Evolutionary conservation across 1,284 basidiomycete genomes (phyloP).

Genomic region (Naganishia liquefaciens): DNA sequence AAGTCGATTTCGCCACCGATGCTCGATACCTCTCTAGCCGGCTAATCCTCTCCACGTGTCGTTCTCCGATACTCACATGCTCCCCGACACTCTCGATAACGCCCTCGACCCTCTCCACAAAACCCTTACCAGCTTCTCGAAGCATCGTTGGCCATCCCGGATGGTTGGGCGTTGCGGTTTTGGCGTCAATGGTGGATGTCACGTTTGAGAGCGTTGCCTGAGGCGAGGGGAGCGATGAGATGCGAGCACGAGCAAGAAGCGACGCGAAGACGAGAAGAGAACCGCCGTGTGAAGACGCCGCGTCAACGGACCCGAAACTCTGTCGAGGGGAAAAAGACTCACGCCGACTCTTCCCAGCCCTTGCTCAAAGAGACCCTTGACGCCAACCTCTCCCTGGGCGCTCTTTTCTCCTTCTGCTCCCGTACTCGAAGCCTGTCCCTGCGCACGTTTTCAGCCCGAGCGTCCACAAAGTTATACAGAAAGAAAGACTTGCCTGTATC

Average conservation of each 20-base stretch:
- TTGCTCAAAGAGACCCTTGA: slow-evolving; percentile 42
- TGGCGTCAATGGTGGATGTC: slow-evolving; percentile 47
- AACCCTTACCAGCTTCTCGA: slow-evolving; percentile 41
- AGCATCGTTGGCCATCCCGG: slow-evolving; percentile 50
- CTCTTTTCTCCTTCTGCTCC: slow-evolving; percentile 1
- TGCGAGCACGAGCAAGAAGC: not conserved
- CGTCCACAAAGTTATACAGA: too few relatives aligned
- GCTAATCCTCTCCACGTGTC: too few relatives aligned
- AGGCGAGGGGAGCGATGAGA: too few relatives aligned
- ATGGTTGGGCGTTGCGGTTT: slow-evolving; percentile 48
- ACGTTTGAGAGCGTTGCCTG: slow-evolving; percentile 46
- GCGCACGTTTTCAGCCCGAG: not conserved
- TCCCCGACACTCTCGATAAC: slow-evolving; percentile 12
- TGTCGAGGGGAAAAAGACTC: slow-evolving; percentile 5
- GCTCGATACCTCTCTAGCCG: too few relatives aligned
- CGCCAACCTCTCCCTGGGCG: slow-evolving; percentile 9
- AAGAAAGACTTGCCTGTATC: slow-evolving; percentile 39
- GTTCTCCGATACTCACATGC: not conserved
- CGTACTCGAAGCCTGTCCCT: slow-evolving; percentile 4
- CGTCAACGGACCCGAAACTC: too few relatives aligned
- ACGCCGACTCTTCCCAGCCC: slow-evolving; percentile 42
- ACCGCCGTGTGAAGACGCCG: too few relatives aligned
- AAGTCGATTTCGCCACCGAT: too few relatives aligned
- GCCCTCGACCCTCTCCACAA: slow-evolving; percentile 42
- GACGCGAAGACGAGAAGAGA: not conserved